phyloP scores from a whole-genome alignment of 345 rosid species.

The Eucalyptus regnans region DNA sequence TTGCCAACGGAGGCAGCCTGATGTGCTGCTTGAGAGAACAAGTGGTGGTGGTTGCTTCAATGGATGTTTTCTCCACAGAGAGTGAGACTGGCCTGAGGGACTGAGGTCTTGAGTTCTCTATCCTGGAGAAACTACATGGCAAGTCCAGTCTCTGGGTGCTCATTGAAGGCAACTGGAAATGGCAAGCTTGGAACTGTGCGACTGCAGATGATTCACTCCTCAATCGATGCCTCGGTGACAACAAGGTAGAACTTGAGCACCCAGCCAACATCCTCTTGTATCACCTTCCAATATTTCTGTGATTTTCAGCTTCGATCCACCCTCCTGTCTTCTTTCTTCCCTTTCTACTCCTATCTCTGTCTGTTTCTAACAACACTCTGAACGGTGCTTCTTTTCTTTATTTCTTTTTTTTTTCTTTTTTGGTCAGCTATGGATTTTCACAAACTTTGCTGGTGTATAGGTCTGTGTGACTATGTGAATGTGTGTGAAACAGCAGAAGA shows the following conservation, averaged over 20 bases:
- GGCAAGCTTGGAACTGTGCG: slow-evolving; percentile 74
- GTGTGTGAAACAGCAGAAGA: not conserved
- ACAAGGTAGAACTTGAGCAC: slow-evolving; percentile 88
- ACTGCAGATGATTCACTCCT: slow-evolving; percentile 75
- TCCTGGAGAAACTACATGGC: slow-evolving; percentile 72
- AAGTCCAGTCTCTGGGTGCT: slow-evolving; percentile 96
- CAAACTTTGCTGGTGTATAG: not conserved
- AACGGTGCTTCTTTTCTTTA: not conserved
- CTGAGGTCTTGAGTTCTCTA: slow-evolving; percentile 63
- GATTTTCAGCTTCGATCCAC: slow-evolving; percentile 12
- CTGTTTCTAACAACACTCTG: slow-evolving; percentile 6
- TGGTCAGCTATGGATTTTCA: not conserved
- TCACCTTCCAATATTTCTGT: slow-evolving; percentile 15
- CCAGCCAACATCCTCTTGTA: slow-evolving; percentile 96
- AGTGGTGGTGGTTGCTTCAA: slow-evolving; percentile 49
- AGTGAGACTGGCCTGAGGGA: slow-evolving; percentile 64
- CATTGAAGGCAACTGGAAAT: slow-evolving; percentile 79
- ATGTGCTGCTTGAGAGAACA: slow-evolving; percentile 78
- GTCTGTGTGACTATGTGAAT: not conserved
- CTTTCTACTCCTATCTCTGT: slow-evolving; percentile 37
- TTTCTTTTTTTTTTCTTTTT: not conserved
- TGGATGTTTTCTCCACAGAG: slow-evolving; percentile 50
- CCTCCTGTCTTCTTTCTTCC: slow-evolving; percentile 30
- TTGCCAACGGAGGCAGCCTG: slow-evolving; percentile 83
- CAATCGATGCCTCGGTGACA: slow-evolving; percentile 97